Conservation (phyloP, 768 basidiomycete species). For the Tricholoma furcatifolium region DNA sequence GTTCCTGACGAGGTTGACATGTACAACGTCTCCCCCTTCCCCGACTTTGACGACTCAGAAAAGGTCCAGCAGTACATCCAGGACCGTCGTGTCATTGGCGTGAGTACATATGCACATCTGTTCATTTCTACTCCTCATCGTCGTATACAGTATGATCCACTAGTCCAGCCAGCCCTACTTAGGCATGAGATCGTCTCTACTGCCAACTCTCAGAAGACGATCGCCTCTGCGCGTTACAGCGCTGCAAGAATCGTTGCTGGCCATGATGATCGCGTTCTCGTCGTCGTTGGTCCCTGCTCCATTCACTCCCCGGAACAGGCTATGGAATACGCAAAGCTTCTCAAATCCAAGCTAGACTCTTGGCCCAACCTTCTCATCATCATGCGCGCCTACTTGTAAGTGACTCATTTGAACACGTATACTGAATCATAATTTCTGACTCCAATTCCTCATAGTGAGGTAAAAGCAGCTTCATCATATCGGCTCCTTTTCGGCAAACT, state of each 20-base stretch:
- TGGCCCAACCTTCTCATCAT: conserved; percentile 84
- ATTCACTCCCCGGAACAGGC: conserved; percentile 91
- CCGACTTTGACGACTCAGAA: conserved; percentile 60
- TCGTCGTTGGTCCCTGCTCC: conserved; percentile 94
- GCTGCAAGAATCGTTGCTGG: conserved; percentile 82
- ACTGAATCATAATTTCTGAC: conserved; percentile 4
- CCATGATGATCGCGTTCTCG: conserved; percentile 81
- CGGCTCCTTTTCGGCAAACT: conserved; percentile 5
- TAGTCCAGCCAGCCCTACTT: conserved; percentile 89
- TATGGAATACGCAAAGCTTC: conserved; percentile 72
- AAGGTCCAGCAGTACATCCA: conserved; percentile 73
- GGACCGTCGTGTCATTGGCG: conserved; percentile 78
- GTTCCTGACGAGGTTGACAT: conserved; percentile 39
- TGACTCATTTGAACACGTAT: conserved; percentile 18
- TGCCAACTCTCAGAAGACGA: conserved; percentile 63
- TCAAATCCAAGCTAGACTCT: conserved; percentile 62
- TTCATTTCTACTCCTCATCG: conserved; percentile 15
- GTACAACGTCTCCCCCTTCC: conserved; percentile 60
- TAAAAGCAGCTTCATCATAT: conserved; percentile 7
- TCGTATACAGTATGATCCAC: conserved; percentile 79
- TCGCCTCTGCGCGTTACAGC: conserved; percentile 75
- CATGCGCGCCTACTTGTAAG: conserved; percentile 97
- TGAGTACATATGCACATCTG: conserved; percentile 35
- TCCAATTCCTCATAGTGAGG: conserved; percentile 29
- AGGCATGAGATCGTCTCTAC: conserved; percentile 81